Base-by-base conservation (phyloP, 345 rosid genomes). In the Psidium friedrichsthalianum region DNA sequence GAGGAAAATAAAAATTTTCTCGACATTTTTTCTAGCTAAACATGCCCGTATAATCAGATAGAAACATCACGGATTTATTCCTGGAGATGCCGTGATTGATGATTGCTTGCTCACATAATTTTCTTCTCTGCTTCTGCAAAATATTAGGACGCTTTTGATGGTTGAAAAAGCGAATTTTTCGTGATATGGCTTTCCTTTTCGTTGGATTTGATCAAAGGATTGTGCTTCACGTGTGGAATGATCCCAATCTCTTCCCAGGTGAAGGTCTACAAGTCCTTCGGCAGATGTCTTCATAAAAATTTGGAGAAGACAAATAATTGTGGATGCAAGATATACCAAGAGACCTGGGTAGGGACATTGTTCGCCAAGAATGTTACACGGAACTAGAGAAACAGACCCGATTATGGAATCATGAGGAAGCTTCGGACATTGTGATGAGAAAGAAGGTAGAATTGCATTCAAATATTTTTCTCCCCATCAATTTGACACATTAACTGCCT, bases 141-240 rank as follows among this genome's bases (percentile, higher is more conserved):
- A 57, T 24, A 6, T 57, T 59, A 1, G 5, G 69, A 59, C 0
- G 8, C 36, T n/a, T 59, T 59, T 4, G 69, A 59, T 59, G 1
- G 2, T 0, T 0, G 0, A 29, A 59, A n/a, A 1, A 59, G 69
- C 36, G 0, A 1, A 59, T 59, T 59, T 59, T 59, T 59, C 69
- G n/a, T 5, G 69, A 59, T 5, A 59, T n/a, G 12, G 69, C 36
- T n/a, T 59, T 14, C 24, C 36, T 59, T 59, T n/a, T 12, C 0
- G 13, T n/a, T n/a, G 69, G 69, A 59, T 59, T 59, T n/a, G 69
- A 59, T 4, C 5, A 2, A n/a, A n/a, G 69, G 18, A 6, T 12
- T n/a, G 36, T 59, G 69, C 15, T n/a, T 59, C 69, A n/a, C 69
- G 2, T n/a, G 13, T 59, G 69, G 69, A 0, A 11, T 4, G 32